These are phyloP conservation scores for Boletus sp. DNA, from an alignment of 768 basidiomycete species.

Conservation along the genomic window DNA sequence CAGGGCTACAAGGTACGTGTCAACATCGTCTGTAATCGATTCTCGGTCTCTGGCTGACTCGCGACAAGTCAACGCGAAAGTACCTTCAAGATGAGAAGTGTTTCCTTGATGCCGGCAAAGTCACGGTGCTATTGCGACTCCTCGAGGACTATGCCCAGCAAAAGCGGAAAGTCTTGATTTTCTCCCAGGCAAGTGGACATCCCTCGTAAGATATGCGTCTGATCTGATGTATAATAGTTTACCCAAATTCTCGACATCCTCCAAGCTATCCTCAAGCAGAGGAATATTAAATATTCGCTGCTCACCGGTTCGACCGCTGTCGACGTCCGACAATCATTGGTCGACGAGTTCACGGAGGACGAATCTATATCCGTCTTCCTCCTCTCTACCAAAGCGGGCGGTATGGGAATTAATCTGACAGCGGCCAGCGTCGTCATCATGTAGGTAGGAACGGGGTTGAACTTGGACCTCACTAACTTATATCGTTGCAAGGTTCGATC, in stretches of 20 bases:
- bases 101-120: conserved; percentile 87
- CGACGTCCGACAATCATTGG: conserved; percentile 86
- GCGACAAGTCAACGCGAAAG: conserved; percentile 60
- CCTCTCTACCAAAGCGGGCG: conserved; percentile 88
- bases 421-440: conserved; percentile 95
- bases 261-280: conserved; percentile 72
- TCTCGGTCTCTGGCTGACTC: conserved; percentile 2
- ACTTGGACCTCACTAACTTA: not conserved
- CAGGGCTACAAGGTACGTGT: conserved; percentile 72
- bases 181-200: conserved; percentile 72
- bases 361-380: conserved; percentile 84
- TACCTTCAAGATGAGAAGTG: conserved; percentile 70
- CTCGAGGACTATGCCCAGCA: conserved; percentile 63
- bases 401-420: conserved; percentile 95
- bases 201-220: not conserved
- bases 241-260: conserved; percentile 95
- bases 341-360: conserved; percentile 91
- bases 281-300: conserved; percentile 70
- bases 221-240: conserved; percentile 52
- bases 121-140: conserved; percentile 67
- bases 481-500: conserved; percentile 72
- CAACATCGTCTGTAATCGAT: not conserved
- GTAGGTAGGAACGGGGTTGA: conserved; percentile 37
- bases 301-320: conserved; percentile 94
- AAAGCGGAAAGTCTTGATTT: conserved; percentile 83